Base-by-base conservation (phyloP, 495 filamentous ascomycete species). In the Hypoxylon perforatum region DNA sequence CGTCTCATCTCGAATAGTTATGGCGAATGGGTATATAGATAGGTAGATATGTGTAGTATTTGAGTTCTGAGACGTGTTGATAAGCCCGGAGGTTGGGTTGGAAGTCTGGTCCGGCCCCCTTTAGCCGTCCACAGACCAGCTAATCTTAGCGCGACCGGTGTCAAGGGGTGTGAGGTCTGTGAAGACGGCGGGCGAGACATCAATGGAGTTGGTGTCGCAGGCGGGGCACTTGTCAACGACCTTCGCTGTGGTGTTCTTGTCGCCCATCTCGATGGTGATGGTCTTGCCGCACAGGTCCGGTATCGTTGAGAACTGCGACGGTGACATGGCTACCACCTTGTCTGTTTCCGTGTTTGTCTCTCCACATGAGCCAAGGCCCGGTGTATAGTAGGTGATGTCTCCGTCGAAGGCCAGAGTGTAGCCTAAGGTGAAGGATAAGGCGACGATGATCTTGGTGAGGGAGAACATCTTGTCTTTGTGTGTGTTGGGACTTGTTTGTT, bases 191-290 rank as follows among this genome's bases (percentile, higher is more conserved):
- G 79, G 65, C 35, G 80, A 79, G 38, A 80, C 78, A 63, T 85
- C 83, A 48, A 85, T 78, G 63, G 73, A 70, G 56, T 59, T 61
- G n/a, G 12, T 52, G 19, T 46, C 63, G 73, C 91, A 92, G 67
- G 86, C 87, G 77, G 85, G 84, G 82, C 91, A 93, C 81, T 91
- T 91, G 84, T 93, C 91, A 47, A 85, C 85, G 45, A 92, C 83
- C 18, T 57, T 82, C 35, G 84, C 89, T 12, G 63, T 79, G 52
- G 70, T 61, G 18, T 82, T 84, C 71, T 83, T 84, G 73, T 85
- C 86, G 44, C 76, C 73, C 49, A 59, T 65, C 33, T 56, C 72
- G 78, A 93, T 83, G 48, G 82, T 84, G 73, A 91, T 85, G 44
- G 74, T 82, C 78, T 84, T 84, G 71, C 85, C 88, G 76, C 91